Evolutionary conservation across 495 filamentous ascomycete species (phyloP).

Genomic region (Xylaria castorea): DNA sequence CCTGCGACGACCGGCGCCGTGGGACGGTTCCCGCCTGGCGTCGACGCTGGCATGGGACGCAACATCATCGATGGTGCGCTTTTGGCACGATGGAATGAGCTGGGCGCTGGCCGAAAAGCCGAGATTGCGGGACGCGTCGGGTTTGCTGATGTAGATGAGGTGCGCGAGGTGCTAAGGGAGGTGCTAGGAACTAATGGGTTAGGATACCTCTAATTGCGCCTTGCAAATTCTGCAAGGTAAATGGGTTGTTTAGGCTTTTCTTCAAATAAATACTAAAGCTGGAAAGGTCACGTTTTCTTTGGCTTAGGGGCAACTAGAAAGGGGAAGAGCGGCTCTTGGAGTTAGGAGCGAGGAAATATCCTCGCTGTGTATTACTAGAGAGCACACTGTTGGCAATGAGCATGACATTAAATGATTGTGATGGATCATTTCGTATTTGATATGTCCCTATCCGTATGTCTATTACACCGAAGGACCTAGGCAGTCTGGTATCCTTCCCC

Average conservation of each 20-base stretch:
- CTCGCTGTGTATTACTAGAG: neutral
- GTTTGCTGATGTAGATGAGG: conserved; percentile 63
- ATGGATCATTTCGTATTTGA: neutral
- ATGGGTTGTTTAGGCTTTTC: neutral
- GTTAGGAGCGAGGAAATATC: neutral
- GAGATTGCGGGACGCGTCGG: conserved; percentile 75
- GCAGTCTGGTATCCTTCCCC: neutral
- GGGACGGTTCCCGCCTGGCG: conserved; percentile 42
- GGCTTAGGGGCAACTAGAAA: conserved; percentile 23
- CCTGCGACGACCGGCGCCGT: conserved; percentile 40
- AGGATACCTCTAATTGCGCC: conserved; percentile 32
- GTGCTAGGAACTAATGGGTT: conserved; percentile 35
- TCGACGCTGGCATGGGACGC: conserved; percentile 56
- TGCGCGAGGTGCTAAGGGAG: conserved; percentile 64
- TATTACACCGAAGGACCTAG: neutral
- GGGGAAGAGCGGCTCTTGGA: neutral
- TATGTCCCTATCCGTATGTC: neutral
- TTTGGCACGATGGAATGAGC: conserved; percentile 69
- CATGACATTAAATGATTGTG: neutral
- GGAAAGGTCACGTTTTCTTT: conserved; percentile 23
- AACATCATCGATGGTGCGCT: conserved; percentile 59
- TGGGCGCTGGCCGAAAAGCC: conserved; percentile 68
- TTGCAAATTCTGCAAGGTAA: neutral
- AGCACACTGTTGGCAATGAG: neutral
- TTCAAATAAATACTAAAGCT: conserved; percentile 26